Conservation (phyloP, 495 filamentous ascomycete species). For the Aspergillus bridgeri region DNA sequence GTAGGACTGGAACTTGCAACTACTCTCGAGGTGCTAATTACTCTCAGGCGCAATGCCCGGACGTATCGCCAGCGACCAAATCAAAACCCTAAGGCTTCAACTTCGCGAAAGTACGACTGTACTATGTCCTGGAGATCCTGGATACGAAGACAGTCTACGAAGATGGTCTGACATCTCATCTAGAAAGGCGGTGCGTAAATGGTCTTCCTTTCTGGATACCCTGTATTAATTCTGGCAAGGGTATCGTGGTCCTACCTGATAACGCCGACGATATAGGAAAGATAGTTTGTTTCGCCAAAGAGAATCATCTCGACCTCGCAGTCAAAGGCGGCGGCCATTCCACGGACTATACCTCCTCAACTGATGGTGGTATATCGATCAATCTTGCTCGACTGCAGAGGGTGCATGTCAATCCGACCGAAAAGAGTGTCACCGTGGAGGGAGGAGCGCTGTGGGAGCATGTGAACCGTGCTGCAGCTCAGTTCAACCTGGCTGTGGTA, state of each 20-base stretch:
- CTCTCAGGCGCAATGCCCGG: background rate
- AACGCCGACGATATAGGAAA: conserved; percentile 1
- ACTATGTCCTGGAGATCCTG: background rate
- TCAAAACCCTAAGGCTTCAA: background rate
- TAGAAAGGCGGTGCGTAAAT: background rate
- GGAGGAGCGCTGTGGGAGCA: conserved; percentile 3
- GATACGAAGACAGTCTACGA: background rate
- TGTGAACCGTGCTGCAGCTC: background rate
- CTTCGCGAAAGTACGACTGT: background rate
- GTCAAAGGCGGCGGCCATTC: conserved; percentile 1
- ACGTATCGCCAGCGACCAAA: background rate
- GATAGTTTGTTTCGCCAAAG: background rate
- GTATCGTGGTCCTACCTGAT: background rate
- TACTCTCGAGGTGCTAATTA: too few species aligned
- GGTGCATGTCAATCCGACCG: background rate
- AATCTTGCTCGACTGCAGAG: background rate
- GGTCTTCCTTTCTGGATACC: background rate
- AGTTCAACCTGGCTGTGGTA: conserved; percentile 1
- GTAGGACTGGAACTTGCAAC: too few species aligned
- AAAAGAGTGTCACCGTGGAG: background rate
- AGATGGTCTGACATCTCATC: background rate
- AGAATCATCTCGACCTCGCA: background rate
- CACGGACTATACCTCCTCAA: background rate
- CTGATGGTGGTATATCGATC: background rate
- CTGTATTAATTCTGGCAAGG: background rate